Evolutionary conservation across 2,329 filamentous ascomycete species (phyloP).

Genomic region (Sarocladiaceae sp.): DNA sequence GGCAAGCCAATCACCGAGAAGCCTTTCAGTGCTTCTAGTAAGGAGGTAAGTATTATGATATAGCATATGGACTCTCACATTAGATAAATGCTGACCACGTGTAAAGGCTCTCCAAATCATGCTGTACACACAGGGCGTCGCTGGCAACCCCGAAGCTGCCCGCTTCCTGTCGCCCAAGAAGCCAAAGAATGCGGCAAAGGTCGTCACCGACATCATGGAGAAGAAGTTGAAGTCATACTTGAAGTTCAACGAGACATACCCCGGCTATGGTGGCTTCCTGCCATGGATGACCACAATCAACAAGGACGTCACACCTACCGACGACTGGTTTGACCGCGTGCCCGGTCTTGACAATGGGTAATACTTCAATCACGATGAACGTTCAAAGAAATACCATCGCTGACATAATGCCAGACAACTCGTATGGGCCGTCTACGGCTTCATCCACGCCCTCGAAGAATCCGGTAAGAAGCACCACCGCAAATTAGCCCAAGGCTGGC

Average conservation of each 20-base stretch:
- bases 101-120: conserved; percentile 33
- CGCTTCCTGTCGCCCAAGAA: conserved; percentile 31
- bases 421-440: conserved; percentile 37
- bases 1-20: conserved; percentile 30
- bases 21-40: conserved; percentile 34
- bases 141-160: conserved; percentile 31
- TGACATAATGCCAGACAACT: conserved; percentile 21
- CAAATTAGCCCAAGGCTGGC: conserved; percentile 30
- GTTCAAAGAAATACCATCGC: not conserved
- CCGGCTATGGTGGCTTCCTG: conserved; percentile 35
- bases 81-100: not conserved
- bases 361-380: not conserved
- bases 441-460: conserved; percentile 30
- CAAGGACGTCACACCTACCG: conserved; percentile 26
- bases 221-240: conserved; percentile 34
- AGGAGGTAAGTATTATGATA: conserved; percentile 21
- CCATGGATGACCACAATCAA: conserved; percentile 32
- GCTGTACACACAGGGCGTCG: conserved; percentile 36
- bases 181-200: conserved; percentile 23
- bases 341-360: conserved; percentile 37
- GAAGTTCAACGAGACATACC: conserved; percentile 34
- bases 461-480: conserved; percentile 17
- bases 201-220: conserved; percentile 32
- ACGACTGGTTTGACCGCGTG: conserved; percentile 33
- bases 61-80: not conserved